These are phyloP conservation scores for Colletotrichum sp. DNA, from an alignment of 2,329 filamentous ascomycete species.

Conservation along the genomic window DNA sequence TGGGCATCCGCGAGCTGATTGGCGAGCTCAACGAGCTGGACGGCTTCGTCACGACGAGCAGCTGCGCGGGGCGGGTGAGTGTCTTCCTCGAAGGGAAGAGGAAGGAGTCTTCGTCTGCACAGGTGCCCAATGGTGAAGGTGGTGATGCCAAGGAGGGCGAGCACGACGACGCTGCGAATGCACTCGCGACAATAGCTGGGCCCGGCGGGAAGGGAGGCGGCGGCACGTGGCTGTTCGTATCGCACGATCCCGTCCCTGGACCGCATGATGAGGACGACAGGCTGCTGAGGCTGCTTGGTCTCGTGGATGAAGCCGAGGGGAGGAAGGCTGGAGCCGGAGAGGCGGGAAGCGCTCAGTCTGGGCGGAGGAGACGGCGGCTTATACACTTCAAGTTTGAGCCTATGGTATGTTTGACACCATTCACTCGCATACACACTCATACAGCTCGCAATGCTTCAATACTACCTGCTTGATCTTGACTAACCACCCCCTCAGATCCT, in stretches of 20 bases:
- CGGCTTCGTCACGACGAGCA: constrained; percentile 89
- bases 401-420: constrained; percentile 68
- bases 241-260: constrained; percentile 71
- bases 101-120: background rate
- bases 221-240: constrained; percentile 86
- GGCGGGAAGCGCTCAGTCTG: constrained; percentile 15
- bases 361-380: constrained; percentile 46
- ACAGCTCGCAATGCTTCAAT: background rate
- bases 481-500: constrained; percentile 68
- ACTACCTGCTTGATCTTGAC: background rate
- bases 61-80: constrained; percentile 85
- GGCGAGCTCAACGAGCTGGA: constrained; percentile 75
- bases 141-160: constrained; percentile 12
- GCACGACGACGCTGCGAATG: constrained; percentile 5
- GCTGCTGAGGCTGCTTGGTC: constrained; percentile 40
- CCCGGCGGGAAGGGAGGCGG: constrained; percentile 86
- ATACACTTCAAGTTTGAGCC: constrained; percentile 94
- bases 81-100: constrained; percentile 82
- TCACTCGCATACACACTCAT: background rate
- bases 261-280: constrained; percentile 24
- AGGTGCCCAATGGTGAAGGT: background rate
- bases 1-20: constrained; percentile 78
- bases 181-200: constrained; percentile 51
- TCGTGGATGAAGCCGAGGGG: constrained; percentile 30
- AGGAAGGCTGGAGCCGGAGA: background rate